Evolutionary conservation across 2,329 filamentous ascomycete genomes (phyloP), one percentile per base, ranked within the genome.

Genomic region (Clarireedia monteithiana): DNA sequence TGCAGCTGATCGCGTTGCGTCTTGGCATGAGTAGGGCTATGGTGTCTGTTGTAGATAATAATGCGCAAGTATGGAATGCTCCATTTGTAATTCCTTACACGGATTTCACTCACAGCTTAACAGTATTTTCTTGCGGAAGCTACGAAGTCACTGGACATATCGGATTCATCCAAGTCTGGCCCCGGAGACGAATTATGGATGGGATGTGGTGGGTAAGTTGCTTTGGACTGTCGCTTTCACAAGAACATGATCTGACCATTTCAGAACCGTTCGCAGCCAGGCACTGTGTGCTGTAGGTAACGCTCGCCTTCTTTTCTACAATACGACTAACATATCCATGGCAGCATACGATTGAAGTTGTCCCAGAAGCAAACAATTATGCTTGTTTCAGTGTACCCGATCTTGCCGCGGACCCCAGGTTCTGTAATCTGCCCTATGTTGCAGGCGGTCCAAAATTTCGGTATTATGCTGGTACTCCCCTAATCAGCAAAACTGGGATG

Each of bases 41-140:
- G 62, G 69, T 79, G 20, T 74, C 73, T 27, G 65, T 79, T 39
- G 71, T 77, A 40, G 73, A 74, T 55, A 60, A 65, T 7, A 47
- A 57, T 45, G 50, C 27, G 40, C 59, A 60, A 38, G 58, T 59
- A 58, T 23, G 38, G 12, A 49, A 24, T 14, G 10, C 9, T 24
- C 7, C 4, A 6, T 40, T 40, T 40, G 9, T 14, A 20, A 46
- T 10, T 24, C 24, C 17, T 26, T 46, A 2, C 15, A 46, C 14
- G 44, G 1, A 14, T 30, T 44, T 17, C 9, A 23, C 20, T 17
- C 24, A 48, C 34, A 45, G 17, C 1, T 65, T 36, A 14, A 64
- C 72, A 78, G 66, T 76, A 73, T 52, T 71, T 79, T 53, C 68
- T 80, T 34, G 75, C 75, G 39, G 76, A 78, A 60, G 72, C 74